Percentiles rank a stretch among this genome's conserved stretches.
Conservation (phyloP, 148 eudicot genomes). For the Bassia scoparia region DNA sequence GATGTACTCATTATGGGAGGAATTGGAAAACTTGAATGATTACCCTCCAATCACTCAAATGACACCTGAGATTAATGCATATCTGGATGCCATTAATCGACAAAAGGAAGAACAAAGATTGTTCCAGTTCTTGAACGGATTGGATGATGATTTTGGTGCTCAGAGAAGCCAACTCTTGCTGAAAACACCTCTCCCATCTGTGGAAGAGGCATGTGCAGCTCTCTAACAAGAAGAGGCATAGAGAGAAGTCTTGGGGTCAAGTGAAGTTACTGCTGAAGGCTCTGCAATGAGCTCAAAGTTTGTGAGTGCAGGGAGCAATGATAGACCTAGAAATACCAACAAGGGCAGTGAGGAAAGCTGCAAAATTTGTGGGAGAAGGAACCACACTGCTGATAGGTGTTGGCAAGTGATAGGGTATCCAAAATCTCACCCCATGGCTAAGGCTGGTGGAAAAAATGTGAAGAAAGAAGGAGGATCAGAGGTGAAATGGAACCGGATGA, state of each 20-base stretch:
- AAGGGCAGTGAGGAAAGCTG: background rate
- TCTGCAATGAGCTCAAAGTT: background rate
- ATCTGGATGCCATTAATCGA: too few relatives aligned
- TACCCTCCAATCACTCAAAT: too few relatives aligned
- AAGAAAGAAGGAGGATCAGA: too few relatives aligned
- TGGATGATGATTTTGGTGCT: background rate
- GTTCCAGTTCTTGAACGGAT: constrained; percentile 8
- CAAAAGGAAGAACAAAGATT: background rate
- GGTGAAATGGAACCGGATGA: too few relatives aligned
- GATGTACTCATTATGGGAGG: too few relatives aligned
- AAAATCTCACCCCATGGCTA: background rate
- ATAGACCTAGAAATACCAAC: too few relatives aligned
- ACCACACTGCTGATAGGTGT: background rate
- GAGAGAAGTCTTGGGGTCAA: too few relatives aligned
- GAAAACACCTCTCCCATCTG: background rate
- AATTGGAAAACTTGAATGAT: too few relatives aligned
- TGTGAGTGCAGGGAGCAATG: background rate
- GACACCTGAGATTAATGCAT: too few relatives aligned
- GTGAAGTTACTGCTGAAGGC: background rate
- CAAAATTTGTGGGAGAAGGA: background rate
- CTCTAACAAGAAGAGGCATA: background rate
- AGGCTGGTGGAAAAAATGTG: too few relatives aligned
- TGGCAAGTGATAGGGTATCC: background rate
- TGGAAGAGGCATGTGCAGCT: background rate
- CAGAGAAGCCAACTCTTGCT: background rate